Evolutionary conservation across 1,139 yeast species (phyloP), one percentile per base, ranked within the genome.

Genomic region (Scheffersomyces quercinus): DNA sequence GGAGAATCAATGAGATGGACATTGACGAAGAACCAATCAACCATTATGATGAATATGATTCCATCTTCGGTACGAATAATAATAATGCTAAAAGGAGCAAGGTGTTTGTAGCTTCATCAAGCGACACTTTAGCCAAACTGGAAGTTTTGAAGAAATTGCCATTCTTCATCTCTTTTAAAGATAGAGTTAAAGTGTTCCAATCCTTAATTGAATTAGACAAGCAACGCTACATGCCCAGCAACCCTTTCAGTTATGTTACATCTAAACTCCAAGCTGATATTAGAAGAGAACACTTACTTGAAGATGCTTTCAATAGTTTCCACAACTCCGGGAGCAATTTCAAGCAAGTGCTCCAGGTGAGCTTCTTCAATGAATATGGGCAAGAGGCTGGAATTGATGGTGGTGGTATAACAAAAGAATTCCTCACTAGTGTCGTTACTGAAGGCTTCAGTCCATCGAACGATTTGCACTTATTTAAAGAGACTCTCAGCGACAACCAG

Each of bases 331-430:
- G 78, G 0, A 11, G 54, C 0, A 68, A 69, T 13, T 78, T 93
- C 60, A 88, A 86, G 55, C 61, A 76, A 20, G 75, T 72, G 31
- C 64, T 91, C 12, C 70, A 79, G 2, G 90, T 93, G 3, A 75
- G 77, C 5, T 90, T 93, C 56, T 70, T 69, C 40, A 87, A 88
- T 56, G 80, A 84, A 46, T 79, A 84, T 62, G 81, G 78, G 26
- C 78, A 72, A 36, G 95, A 87, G 56, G 93, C 87, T 0, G 99
- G 99, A 1, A 85, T 93, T 42, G 99, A 93, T 64, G 99, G 99
- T 4, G 99, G 99, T 9, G 99, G 99, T 2, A 72, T 93, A 16
- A 91, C 98, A 0, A 91, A 93, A 60, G 99, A 93, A 56, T 84
- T 93, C 52, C 67, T 93, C 43, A 89, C 93, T 2, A 73, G 85